Base-by-base conservation (phyloP, 495 filamentous ascomycete genomes). In the Chaetomium tenue region DNA sequence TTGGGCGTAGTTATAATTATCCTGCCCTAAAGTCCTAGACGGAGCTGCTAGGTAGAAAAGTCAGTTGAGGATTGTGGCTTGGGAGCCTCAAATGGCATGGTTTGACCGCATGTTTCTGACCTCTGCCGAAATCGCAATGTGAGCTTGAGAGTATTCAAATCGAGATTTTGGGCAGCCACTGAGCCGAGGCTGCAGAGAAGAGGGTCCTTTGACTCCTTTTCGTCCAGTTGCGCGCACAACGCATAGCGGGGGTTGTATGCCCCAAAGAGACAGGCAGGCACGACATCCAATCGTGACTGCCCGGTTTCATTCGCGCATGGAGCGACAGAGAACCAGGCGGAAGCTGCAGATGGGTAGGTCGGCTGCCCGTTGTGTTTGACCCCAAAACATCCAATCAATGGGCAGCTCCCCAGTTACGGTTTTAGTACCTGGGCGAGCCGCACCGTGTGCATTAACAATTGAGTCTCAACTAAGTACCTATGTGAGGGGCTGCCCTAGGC, bases 341-440 rank as follows among this genome's bases (percentile, higher is more conserved):
- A 61, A 61, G 3, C 56, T 47, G 56, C 56, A 58, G 22, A 12
- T 6, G 11, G 33, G 33, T 37, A 37, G 33, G 33, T 37, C 33
- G 33, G 33, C 6, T 18, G 8, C 11, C 22, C 22, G 22, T 39
- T 60, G 50, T 55, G 11, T 16, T 37, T 37, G 60, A 22, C 60
- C 50, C 60, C 33, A 22, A 55, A 46, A 20, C 2, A 18, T 8
- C 60, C 60, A 62, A 62, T 62, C 50, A 62, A 7, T 37, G 33
- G 9, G 33, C 33, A 37, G 5, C 33, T 9, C 33, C 8, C 9
- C 5, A 37, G 33, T 37, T 37, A 37, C 33, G 5, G 5, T 37
- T 37, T 8, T 8, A 6, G 33, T 37, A 37, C 33, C 8, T 12
- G 33, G 33, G 8, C 5, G 8, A 37, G 33, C 11, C 33, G 33